Evolutionary conservation across 257 asterid species (phyloP).

Genomic region (Mitragyna speciosa): DNA sequence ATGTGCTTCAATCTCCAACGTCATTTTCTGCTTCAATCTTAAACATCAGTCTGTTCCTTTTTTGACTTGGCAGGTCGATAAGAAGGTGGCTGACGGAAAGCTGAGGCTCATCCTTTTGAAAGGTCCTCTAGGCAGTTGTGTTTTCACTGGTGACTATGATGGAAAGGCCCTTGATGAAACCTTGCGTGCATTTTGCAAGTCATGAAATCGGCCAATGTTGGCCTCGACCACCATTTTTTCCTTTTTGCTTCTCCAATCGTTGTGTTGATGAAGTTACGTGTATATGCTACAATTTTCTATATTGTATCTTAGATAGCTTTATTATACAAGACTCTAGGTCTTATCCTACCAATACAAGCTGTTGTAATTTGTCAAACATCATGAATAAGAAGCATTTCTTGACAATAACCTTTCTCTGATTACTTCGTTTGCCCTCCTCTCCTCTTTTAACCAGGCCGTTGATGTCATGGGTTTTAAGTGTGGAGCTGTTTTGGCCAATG

Average conservation of each 20-base stretch:
- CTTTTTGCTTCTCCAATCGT: neutral
- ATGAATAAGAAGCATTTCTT: neutral
- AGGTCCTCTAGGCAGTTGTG: slow-evolving; percentile 89
- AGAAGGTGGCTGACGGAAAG: slow-evolving; percentile 92
- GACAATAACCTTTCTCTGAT: too few relatives aligned
- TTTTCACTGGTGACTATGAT: slow-evolving; percentile 86
- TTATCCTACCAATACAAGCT: neutral
- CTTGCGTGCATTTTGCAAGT: slow-evolving; percentile 65
- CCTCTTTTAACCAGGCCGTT: neutral
- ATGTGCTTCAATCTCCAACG: neutral
- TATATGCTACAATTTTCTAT: neutral
- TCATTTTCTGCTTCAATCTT: slow-evolving; percentile 1
- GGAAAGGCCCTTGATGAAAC: slow-evolving; percentile 75
- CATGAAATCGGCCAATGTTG: slow-evolving; percentile 21
- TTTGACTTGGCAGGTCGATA: slow-evolving; percentile 66
- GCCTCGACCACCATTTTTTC: neutral
- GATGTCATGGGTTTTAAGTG: neutral
- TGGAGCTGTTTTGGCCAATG: neutral
- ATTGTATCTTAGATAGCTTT: neutral
- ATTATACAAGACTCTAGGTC: neutral
- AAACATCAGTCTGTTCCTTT: slow-evolving; percentile 1
- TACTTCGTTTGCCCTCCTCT: neutral
- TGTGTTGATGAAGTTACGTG: neutral
- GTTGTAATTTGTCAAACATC: neutral
- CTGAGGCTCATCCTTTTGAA: slow-evolving; percentile 88